Conservation (phyloP, 1,139 yeast genomes). For the Ogataea hybrid region DNA sequence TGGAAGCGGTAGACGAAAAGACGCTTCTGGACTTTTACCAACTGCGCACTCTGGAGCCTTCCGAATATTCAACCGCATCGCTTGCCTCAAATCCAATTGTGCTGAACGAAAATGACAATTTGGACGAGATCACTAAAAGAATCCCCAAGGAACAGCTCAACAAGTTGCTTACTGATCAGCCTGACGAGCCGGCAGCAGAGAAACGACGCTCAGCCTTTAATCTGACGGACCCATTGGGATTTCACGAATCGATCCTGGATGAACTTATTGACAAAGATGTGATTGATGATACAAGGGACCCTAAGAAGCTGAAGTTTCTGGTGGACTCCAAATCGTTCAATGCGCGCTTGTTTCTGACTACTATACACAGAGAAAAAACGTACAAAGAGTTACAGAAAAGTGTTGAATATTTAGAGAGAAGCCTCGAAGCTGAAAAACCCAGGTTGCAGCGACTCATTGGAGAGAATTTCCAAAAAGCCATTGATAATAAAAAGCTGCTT, state of each 20-base stretch:
- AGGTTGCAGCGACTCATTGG: conserved; percentile 68
- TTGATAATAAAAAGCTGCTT: conserved; percentile 67
- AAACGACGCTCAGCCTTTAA: conserved; percentile 19
- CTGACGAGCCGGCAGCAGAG: conserved; percentile 17
- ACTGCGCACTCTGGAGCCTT: conserved; percentile 39
- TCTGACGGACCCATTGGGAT: conserved; percentile 52
- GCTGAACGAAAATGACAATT: conserved; percentile 21
- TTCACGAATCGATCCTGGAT: conserved; percentile 44
- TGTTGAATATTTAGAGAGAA: conserved; percentile 55
- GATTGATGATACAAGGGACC: conserved; percentile 40
- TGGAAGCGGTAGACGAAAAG: conserved; percentile 27
- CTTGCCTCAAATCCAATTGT: conserved; percentile 23
- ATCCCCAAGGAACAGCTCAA: conserved; percentile 37
- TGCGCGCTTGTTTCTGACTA: conserved; percentile 64
- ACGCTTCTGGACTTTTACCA: conserved; percentile 39
- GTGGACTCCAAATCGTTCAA: conserved; percentile 74
- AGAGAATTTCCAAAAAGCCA: conserved; percentile 70
- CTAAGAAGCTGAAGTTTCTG: conserved; percentile 49
- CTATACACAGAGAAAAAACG: conserved; percentile 69
- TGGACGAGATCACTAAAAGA: conserved; percentile 29
- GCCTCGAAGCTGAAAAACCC: conserved; percentile 62
- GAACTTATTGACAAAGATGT: conserved; percentile 41
- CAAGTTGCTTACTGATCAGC: conserved; percentile 33
- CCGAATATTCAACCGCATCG: conserved; percentile 37
- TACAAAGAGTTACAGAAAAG: conserved; percentile 59